Evolutionary conservation across 495 filamentous ascomycete species (phyloP).

Genomic region (Neurospora sp.): DNA sequence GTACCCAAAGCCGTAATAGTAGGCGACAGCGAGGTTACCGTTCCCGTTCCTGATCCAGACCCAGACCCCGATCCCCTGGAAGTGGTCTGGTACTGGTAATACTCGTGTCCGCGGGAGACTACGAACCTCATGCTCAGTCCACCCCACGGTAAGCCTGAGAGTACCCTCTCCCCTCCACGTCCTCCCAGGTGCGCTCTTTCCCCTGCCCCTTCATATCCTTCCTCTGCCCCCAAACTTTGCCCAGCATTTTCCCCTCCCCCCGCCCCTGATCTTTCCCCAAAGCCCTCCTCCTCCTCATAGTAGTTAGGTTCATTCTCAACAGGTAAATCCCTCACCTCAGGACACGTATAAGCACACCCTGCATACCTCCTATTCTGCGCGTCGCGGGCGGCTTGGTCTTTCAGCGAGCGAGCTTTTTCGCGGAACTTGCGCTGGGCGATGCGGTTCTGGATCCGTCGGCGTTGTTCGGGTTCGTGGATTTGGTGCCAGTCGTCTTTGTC

Average conservation of each 20-base stretch:
- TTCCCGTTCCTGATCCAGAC: neutral
- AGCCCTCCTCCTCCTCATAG: neutral
- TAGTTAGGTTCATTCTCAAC: conserved; percentile 24
- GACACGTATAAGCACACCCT: conserved; percentile 44
- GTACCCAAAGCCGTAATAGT: neutral
- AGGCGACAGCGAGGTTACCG: neutral
- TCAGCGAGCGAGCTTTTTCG: conserved; percentile 48
- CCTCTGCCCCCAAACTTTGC: no score
- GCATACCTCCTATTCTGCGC: conserved; percentile 46
- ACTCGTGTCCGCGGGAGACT: conserved; percentile 38
- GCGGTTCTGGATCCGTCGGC: conserved; percentile 50
- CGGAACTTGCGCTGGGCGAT: conserved; percentile 53
- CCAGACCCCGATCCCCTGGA: neutral
- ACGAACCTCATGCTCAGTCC: conserved; percentile 47
- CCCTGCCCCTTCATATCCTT: neutral
- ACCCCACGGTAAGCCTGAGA: conserved; percentile 57
- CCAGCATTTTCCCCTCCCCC: no score
- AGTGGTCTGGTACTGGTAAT: neutral
- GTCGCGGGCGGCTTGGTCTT: conserved; percentile 47
- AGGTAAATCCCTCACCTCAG: conserved; percentile 35
- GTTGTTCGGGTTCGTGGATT: conserved; percentile 49
- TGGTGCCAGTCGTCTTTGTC: conserved; percentile 46
- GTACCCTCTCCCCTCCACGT: neutral
- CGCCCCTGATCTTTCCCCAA: neutral
- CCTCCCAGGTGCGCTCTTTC: neutral